These are phyloP conservation scores for Hypoxylon sp. DNA, from an alignment of 2,329 filamentous ascomycete species.

Conservation along the genomic window DNA sequence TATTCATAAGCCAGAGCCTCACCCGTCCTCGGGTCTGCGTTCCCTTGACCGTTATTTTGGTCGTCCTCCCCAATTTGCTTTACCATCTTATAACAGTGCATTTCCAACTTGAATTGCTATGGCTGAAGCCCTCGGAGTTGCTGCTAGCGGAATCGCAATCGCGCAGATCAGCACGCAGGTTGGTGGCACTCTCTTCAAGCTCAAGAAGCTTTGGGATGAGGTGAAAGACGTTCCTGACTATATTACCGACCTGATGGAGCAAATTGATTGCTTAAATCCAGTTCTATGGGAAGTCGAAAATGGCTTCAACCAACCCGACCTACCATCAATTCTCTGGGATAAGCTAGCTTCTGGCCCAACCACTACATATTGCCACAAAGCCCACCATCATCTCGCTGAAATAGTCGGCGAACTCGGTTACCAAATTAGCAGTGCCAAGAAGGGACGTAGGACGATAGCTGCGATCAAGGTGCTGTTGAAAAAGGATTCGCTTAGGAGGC, in stretches of 20 bases:
- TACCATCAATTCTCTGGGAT: constrained; percentile 29
- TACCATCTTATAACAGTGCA: neutral
- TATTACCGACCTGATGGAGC: constrained; percentile 38
- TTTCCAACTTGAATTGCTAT: constrained; percentile 11
- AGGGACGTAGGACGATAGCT: constrained; percentile 6
- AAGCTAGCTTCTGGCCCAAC: constrained; percentile 20
- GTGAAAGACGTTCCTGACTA: constrained; percentile 41
- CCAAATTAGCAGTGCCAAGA: constrained; percentile 19
- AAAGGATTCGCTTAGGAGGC: constrained; percentile 31
- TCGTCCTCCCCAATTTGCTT: neutral
- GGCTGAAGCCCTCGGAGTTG: constrained; percentile 41
- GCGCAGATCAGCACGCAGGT: constrained; percentile 37
- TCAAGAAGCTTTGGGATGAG: constrained; percentile 41
- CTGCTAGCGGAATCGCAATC: constrained; percentile 41
- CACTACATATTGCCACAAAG: constrained; percentile 37
- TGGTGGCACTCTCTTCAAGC: constrained; percentile 37
- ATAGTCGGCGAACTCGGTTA: constrained; percentile 34
- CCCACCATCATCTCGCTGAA: constrained; percentile 29
- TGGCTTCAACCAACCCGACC: constrained; percentile 10
- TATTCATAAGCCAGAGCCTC: neutral
- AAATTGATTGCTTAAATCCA: constrained; percentile 42
- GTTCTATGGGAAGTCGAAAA: constrained; percentile 36
- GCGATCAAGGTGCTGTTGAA: constrained; percentile 32
- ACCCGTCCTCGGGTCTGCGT: neutral
- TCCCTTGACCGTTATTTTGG: neutral